Evolutionary conservation across 2,329 filamentous ascomycete species (phyloP).

Genomic region (Rhinocladiella mackenziei): DNA sequence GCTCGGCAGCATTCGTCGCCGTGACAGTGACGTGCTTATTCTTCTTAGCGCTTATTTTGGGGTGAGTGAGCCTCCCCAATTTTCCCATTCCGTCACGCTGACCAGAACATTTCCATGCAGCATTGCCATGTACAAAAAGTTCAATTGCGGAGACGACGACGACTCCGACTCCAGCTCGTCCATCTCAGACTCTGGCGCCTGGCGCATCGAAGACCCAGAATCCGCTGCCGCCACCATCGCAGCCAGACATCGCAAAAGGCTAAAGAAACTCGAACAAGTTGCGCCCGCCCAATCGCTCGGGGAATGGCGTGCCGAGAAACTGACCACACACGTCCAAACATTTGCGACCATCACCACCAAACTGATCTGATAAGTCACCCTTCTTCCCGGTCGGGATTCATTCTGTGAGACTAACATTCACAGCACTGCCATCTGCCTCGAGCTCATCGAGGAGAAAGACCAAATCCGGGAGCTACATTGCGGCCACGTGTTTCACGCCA

Average conservation of each 20-base stretch:
- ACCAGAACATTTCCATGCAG: not conserved
- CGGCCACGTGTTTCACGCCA: conserved; percentile 22
- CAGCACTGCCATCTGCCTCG: conserved; percentile 23
- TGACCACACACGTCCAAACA: conserved; percentile 14
- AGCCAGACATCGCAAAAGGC: conserved; percentile 18
- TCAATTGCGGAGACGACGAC: conserved; percentile 7
- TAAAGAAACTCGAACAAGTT: conserved; percentile 23
- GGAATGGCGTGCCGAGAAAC: conserved; percentile 22
- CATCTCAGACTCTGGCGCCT: conserved; percentile 18
- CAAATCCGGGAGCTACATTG: conserved; percentile 21
- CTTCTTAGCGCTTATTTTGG: not conserved
- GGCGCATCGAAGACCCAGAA: conserved; percentile 9
- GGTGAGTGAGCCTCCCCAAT: conserved; percentile 1
- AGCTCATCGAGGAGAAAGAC: conserved; percentile 21
- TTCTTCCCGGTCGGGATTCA: not conserved
- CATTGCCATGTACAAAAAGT: conserved; percentile 9
- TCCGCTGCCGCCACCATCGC: not conserved
- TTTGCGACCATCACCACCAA: conserved; percentile 19
- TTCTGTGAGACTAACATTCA: conserved; percentile 8
- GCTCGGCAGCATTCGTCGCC: conserved; percentile 1
- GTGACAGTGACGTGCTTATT: conserved; percentile 3
- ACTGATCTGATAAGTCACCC: conserved; percentile 16
- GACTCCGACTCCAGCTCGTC: conserved; percentile 14
- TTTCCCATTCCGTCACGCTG: not conserved
- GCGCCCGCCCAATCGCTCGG: conserved; percentile 17